Conservation (phyloP, 2,329 filamentous ascomycete genomes). For the Cladobotryum protrusum region DNA sequence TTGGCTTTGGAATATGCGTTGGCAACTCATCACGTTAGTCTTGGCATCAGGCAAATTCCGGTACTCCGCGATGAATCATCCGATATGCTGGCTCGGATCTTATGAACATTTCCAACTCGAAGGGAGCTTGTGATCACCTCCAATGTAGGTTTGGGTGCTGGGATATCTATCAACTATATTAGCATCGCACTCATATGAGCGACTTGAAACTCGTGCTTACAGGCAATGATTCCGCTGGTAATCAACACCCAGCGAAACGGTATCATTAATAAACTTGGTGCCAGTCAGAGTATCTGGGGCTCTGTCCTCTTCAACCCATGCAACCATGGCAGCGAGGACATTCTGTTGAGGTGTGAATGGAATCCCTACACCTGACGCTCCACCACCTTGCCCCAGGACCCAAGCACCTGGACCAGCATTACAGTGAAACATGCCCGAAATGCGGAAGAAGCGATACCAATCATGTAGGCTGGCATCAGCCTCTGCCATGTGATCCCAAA, state of each 20-base stretch:
- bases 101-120: neutral
- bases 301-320: slow-evolving; percentile 39
- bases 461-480: slow-evolving; percentile 28
- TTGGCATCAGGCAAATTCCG: too few relatives aligned
- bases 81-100: neutral
- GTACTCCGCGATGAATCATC: too few relatives aligned
- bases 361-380: slow-evolving; percentile 14
- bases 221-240: slow-evolving; percentile 28
- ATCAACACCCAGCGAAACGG: slow-evolving; percentile 17
- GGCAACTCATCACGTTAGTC: too few relatives aligned
- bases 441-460: slow-evolving; percentile 46
- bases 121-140: neutral
- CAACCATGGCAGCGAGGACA: slow-evolving; percentile 40
- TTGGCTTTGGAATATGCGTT: too few relatives aligned
- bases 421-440: slow-evolving; percentile 52
- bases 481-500: slow-evolving; percentile 19
- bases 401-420: slow-evolving; percentile 40
- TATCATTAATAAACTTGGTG: slow-evolving; percentile 27
- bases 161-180: neutral
- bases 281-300: slow-evolving; percentile 36
- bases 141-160: neutral
- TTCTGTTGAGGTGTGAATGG: slow-evolving; percentile 34
- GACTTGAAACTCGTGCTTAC: neutral
- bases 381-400: slow-evolving; percentile 21
- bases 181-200: neutral